Base-by-base conservation (phyloP, 2,329 filamentous ascomycete species). In the Fusarium verrucosum region DNA sequence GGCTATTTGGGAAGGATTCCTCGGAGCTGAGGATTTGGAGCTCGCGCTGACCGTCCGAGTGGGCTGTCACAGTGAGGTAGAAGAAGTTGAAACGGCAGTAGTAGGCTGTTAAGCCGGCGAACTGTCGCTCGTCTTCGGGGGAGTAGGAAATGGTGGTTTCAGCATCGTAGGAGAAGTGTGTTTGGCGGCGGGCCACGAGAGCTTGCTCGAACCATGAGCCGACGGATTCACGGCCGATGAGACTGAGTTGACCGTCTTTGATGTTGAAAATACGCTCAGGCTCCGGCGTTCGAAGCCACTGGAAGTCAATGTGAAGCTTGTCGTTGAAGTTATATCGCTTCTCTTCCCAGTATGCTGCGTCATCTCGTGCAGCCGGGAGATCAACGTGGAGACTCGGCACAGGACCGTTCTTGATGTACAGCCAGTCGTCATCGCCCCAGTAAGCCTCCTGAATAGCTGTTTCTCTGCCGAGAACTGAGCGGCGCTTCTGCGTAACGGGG, bases 1-100 rank as follows among this genome's bases (percentile, higher is more conserved):
- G 74, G 4, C 84, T 82, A 5, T 82, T 76, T 0, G 86, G 86
- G 74, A 77, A 87, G 0, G 85, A 87, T 0, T 76, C 81, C 66
- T 88, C 84, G 1, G 85, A 87, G 19, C 78, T 79, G 70, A 86
- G 73, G 53, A 88, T 81, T 16, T 86, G 79, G 9, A 89, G 76
- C 72, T 89, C 86, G 10, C 86, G 80, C 60, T 83, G 76, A 1
- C 85, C 85, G 50, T 86, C 81, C 0, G 81, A 76, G 66, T 85
- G 75, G 0, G 85, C 85, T 4, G 85, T 85, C 3, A 89, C 83
- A 1, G 84, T 81, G 7, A 89, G 78, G 65, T 88, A 89, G 77
- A 87, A 88, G 74, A 88, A 89, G 74, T 89, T 89, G 76, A 79
- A 88, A 5, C 86, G 84, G 69, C 82, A 85, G 75, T 89, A 89